Percentiles rank a stretch among this genome's conserved stretches.
phyloP scores from a whole-genome alignment of 306 rosid genomes.

The Leucaena leucocephala region DNA sequence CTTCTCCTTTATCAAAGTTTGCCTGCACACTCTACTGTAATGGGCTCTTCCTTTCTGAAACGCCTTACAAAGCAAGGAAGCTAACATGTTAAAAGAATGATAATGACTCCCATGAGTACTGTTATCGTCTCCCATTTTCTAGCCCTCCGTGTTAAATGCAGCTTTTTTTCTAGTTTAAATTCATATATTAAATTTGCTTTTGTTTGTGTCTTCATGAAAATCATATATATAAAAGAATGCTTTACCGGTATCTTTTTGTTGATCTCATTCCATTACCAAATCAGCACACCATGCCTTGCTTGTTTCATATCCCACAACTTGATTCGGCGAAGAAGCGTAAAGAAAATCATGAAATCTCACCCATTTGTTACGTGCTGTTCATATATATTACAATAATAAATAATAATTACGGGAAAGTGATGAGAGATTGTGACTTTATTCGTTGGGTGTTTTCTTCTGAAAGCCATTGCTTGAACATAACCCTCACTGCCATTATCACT shows the following conservation, averaged over 20 bases:
- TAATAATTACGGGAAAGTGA: background rate
- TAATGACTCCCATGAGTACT: too few relatives aligned
- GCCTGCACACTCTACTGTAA: too few relatives aligned
- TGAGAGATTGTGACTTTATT: constrained; percentile 19
- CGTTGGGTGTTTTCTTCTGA: constrained; percentile 8
- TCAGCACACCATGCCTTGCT: background rate
- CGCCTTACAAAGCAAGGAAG: too few relatives aligned
- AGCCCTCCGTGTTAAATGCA: too few relatives aligned
- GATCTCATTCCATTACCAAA: background rate
- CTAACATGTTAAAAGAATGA: too few relatives aligned
- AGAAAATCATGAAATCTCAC: background rate
- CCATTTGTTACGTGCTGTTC: background rate
- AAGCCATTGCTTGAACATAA: constrained; percentile 42
- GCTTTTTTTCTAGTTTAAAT: too few relatives aligned
- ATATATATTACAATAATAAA: too few relatives aligned
- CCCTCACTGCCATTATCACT: too few relatives aligned
- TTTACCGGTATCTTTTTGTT: background rate
- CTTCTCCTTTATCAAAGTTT: too few relatives aligned
- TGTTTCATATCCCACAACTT: background rate
- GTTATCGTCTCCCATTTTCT: too few relatives aligned
- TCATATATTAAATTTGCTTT: background rate
- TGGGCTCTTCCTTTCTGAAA: too few relatives aligned
- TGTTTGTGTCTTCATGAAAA: too few relatives aligned
- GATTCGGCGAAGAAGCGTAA: background rate
- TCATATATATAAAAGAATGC: background rate